Percentiles rank a stretch among this genome's conserved stretches.
phyloP scores from a whole-genome alignment of 768 basidiomycete species.

The Mycena amicta region DNA sequence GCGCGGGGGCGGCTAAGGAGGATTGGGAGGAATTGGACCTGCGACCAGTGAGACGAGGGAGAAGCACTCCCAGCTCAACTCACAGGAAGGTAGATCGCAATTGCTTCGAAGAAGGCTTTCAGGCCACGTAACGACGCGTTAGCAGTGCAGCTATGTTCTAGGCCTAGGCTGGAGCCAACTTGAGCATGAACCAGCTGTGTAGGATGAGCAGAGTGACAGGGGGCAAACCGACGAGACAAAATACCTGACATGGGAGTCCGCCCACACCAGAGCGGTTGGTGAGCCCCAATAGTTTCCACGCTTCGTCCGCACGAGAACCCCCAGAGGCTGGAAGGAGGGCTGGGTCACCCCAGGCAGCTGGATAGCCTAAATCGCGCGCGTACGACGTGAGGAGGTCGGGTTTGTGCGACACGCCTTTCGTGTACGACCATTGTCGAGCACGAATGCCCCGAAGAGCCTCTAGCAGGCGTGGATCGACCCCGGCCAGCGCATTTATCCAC shows the following conservation, averaged over 20 bases:
- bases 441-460: conserved; percentile 56
- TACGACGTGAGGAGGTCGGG: conserved; percentile 46
- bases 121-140: conserved; percentile 58
- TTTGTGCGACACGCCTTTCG: conserved; percentile 40
- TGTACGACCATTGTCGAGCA: conserved; percentile 62
- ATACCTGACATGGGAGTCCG: conserved; percentile 69
- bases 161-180: conserved; percentile 47
- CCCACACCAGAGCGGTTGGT: conserved; percentile 55
- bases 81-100: conserved; percentile 74
- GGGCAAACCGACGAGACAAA: neutral
- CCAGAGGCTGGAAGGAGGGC: conserved; percentile 62
- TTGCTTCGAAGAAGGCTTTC: conserved; percentile 62
- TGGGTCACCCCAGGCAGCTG: conserved; percentile 67
- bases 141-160: conserved; percentile 58
- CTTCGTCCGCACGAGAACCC: conserved; percentile 48
- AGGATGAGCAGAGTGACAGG: neutral
- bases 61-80: conserved; percentile 26
- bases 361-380: conserved; percentile 59
- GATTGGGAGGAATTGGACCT: conserved; percentile 74
- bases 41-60: conserved; percentile 5
- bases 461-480: conserved; percentile 63
- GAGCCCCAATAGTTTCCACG: conserved; percentile 63
- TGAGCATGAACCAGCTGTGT: conserved; percentile 58
- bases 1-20: conserved; percentile 59
- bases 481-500: conserved; percentile 76